Evolutionary conservation across 1,284 basidiomycete species (phyloP).

Genomic region (Apiotrichum montevideense): DNA sequence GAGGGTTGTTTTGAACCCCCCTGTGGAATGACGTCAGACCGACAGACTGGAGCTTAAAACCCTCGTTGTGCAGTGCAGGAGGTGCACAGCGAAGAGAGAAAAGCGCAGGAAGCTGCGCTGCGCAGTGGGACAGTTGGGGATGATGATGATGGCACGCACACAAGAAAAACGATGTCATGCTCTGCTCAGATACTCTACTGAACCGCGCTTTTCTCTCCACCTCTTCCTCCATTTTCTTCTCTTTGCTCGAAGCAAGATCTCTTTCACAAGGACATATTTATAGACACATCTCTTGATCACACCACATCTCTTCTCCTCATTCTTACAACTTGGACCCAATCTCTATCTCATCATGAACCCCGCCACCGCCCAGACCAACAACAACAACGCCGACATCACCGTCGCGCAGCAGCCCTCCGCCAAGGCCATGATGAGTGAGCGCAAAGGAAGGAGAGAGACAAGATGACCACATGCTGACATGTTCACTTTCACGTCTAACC

Average conservation of each 20-base stretch:
- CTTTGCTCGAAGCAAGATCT: neutral
- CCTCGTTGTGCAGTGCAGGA: no score
- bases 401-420: slow-evolving; percentile 29
- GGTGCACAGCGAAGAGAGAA: no score
- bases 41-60: no score
- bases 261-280: neutral
- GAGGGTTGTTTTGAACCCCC: no score
- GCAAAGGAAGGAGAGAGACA: neutral
- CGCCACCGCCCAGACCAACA: neutral
- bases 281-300: no score
- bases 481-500: neutral
- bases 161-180: no score
- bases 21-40: no score
- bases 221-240: neutral
- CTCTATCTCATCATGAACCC: neutral
- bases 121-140: no score
- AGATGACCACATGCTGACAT: neutral
- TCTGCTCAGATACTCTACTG: no score
- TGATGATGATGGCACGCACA: no score
- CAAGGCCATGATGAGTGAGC: slow-evolving; percentile 33
- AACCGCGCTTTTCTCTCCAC: no score
- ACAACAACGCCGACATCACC: slow-evolving; percentile 6
- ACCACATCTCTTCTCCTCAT: neutral
- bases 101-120: no score
- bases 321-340: neutral